Base-by-base conservation (phyloP, 495 filamentous ascomycete genomes). In the Trypethelium eluteriae region DNA sequence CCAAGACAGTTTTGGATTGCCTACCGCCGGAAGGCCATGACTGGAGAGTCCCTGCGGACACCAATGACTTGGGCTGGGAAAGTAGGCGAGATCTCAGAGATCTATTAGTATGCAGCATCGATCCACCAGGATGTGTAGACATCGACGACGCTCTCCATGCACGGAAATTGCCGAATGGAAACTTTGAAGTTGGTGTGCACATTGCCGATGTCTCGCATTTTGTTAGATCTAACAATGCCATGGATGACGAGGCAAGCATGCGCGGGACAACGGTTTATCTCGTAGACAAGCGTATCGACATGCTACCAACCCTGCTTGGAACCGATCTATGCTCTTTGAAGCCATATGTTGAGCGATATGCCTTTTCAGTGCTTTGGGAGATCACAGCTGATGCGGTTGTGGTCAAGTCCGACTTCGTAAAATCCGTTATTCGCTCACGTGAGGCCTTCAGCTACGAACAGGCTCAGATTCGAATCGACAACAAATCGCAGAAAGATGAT, bases 191-290 rank as follows among this genome's bases (percentile, higher is more conserved):
- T 12, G 94, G 94, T 64, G 94, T 98, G n/a, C 95, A 98, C 74
- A 98, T 98, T 74, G 94, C 94, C 53, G 94, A 98, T 73, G 94
- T 98, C 25, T 96, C 95, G 16, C 91, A 98, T 74, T 98, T 98
- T 70, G 95, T 98, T 74, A 95, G 93, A 77, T 93, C 95, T 38
- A 91, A 91, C 74, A 98, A 94, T 74, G 86, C 94, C 49, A 98
- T 98, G 95, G 95, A 98, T 74, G 83, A 84, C 34, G 94, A 98
- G 78, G 94, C 94, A 2, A 92, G 90, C 73, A 84, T 92, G 67
- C 88, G 94, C 73, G 94, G 93, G 67, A 98, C 94, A 2, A 98
- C 95, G 0, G 94, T 98, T 38, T 98, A 98, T 72, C 81, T 98
- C 35, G 95, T 98, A 2, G 94, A 98, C 77, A 98, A 98, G 79